phyloP scores from a whole-genome alignment of 495 filamentous ascomycete species.

The Penicillium steckii region DNA sequence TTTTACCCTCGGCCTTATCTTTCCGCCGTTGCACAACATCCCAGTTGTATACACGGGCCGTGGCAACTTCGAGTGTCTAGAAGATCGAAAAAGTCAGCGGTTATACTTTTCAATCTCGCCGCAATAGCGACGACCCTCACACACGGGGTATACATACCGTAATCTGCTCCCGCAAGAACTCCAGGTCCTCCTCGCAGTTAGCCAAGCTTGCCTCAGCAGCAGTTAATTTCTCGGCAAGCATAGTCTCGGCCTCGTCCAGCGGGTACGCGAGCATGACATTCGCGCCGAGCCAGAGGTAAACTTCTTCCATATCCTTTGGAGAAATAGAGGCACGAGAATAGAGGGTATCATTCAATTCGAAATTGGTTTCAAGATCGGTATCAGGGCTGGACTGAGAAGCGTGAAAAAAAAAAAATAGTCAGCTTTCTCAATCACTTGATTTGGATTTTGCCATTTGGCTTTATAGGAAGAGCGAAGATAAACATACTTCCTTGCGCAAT shows the following conservation, averaged over 20 bases:
- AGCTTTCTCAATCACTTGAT: neutral
- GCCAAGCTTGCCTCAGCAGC: conserved; percentile 73
- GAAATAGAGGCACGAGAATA: conserved; percentile 83
- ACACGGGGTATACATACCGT: conserved; percentile 62
- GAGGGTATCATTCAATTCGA: conserved; percentile 94
- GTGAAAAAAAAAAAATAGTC: neutral
- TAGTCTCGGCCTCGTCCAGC: conserved; percentile 75
- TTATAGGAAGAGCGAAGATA: neutral
- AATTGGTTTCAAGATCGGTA: conserved; percentile 74
- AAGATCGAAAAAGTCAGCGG: neutral
- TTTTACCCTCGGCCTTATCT: conserved; percentile 71
- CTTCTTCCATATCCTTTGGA: conserved; percentile 83
- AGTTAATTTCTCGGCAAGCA: conserved; percentile 75
- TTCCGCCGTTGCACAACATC: conserved; percentile 92
- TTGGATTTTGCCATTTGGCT: neutral
- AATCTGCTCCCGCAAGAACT: conserved; percentile 95
- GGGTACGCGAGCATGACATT: conserved; percentile 98
- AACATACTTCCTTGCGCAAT: conserved; percentile 34
- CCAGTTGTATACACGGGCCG: conserved; percentile 98
- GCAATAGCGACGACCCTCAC: too few relatives aligned
- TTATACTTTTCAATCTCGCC: too few relatives aligned
- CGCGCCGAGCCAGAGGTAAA: conserved; percentile 95
- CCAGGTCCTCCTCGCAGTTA: conserved; percentile 94
- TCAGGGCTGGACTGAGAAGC: conserved; percentile 16
- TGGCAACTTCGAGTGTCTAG: conserved; percentile 94